phyloP scores from a whole-genome alignment of 2,329 filamentous ascomycete genomes.

The Septoria linicola region DNA sequence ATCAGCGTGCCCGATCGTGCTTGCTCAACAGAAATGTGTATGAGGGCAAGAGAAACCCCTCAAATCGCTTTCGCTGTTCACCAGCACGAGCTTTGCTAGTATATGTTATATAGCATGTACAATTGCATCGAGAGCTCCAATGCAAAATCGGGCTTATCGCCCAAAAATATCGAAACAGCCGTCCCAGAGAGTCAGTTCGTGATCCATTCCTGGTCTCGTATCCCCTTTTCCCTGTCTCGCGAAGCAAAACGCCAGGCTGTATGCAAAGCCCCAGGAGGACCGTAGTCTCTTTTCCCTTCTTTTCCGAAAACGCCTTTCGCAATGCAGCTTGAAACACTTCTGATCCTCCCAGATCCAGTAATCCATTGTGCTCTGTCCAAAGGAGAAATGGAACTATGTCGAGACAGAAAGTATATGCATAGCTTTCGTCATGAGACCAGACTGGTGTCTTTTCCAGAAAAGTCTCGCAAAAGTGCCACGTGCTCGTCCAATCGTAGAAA shows the following conservation, averaged over 20 bases:
- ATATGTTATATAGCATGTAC: too few relatives aligned
- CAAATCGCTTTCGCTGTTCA: too few relatives aligned
- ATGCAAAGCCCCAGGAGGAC: constrained; percentile 12
- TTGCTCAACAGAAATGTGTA: too few relatives aligned
- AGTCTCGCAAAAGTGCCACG: constrained; percentile 68
- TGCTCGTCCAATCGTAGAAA: constrained; percentile 79
- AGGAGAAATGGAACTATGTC: background rate
- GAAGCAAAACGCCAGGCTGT: constrained; percentile 11
- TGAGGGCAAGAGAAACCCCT: too few relatives aligned
- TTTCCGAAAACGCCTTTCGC: constrained; percentile 1
- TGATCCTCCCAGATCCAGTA: background rate
- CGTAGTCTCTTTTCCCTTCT: background rate
- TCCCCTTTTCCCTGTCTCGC: constrained; percentile 3
- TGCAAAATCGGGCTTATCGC: background rate
- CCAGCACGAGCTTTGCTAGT: too few relatives aligned
- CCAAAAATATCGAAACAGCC: background rate
- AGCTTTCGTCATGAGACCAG: constrained; percentile 19
- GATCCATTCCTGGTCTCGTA: constrained; percentile 14
- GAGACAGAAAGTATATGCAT: constrained; percentile 6
- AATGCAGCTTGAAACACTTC: constrained; percentile 4
- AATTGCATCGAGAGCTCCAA: background rate
- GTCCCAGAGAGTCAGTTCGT: constrained; percentile 8
- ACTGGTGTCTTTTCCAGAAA: constrained; percentile 32
- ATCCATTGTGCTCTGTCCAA: constrained; percentile 1
- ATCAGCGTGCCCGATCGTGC: too few relatives aligned